Percentiles rank a stretch among this genome's conserved stretches.
Conservation (phyloP, 2,329 filamentous ascomycete species). For the Aspergillus sp. region DNA sequence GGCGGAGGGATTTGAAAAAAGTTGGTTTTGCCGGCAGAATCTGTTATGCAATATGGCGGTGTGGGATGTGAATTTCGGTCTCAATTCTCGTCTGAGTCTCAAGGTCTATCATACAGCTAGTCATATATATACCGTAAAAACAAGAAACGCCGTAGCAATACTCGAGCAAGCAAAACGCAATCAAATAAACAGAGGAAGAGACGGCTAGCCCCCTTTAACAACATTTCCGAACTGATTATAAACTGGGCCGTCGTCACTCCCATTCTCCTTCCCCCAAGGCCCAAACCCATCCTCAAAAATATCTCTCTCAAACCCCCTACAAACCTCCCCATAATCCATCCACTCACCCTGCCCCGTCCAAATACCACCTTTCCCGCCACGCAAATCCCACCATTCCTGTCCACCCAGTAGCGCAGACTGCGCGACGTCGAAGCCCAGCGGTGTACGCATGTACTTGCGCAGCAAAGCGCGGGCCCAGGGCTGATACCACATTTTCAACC, state of each 20-base stretch:
- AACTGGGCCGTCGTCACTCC: slow-evolving; percentile 23
- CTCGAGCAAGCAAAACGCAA: no score
- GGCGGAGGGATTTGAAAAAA: slow-evolving; percentile 13
- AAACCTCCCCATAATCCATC: slow-evolving; percentile 45
- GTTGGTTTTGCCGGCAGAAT: slow-evolving; percentile 17
- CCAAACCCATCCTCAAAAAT: slow-evolving; percentile 45
- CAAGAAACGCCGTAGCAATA: no score
- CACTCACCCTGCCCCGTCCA: slow-evolving; percentile 48
- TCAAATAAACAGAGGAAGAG: slow-evolving; percentile 13
- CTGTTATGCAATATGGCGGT: not conserved
- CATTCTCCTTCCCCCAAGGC: slow-evolving; percentile 31
- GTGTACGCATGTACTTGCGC: slow-evolving; percentile 42
- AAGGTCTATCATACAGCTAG: no score
- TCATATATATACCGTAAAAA: no score
- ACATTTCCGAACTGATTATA: slow-evolving; percentile 35
- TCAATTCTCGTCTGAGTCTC: no score
- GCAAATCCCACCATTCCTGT: slow-evolving; percentile 43
- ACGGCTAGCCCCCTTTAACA: slow-evolving; percentile 28
- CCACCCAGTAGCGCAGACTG: slow-evolving; percentile 41
- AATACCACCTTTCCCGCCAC: slow-evolving; percentile 48
- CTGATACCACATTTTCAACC: slow-evolving; percentile 46
- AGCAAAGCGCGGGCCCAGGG: slow-evolving; percentile 44
- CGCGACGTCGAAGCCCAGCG: slow-evolving; percentile 37
- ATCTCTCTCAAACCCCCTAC: slow-evolving; percentile 37
- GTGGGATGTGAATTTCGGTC: no score